Evolutionary conservation across 208 protist species (phyloP).

Genomic region (Wallacemonas sp.): DNA sequence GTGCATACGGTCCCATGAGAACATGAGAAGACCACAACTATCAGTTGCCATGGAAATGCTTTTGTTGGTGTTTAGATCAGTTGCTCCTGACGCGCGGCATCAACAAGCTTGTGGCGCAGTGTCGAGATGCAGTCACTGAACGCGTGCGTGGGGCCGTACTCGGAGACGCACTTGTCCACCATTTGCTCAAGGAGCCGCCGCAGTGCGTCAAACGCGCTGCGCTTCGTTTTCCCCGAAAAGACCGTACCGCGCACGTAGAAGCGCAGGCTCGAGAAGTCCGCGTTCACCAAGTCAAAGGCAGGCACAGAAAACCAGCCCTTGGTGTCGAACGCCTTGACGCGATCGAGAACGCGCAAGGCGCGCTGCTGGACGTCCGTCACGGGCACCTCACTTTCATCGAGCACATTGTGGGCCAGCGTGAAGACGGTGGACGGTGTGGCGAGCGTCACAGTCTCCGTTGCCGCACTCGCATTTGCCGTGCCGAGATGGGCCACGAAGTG

Average conservation of each 20-base stretch:
- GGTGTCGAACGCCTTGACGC: slow-evolving; percentile 50
- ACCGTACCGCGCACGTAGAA: slow-evolving; percentile 47
- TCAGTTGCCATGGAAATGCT: too few relatives aligned
- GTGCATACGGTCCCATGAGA: too few relatives aligned
- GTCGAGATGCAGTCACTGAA: slow-evolving; percentile 69
- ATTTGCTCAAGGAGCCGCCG: slow-evolving; percentile 75
- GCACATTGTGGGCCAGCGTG: neutral
- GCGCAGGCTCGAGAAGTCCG: slow-evolving; percentile 71
- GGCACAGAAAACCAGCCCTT: slow-evolving; percentile 81
- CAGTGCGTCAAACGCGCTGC: slow-evolving; percentile 68
- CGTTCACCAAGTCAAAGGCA: slow-evolving; percentile 73
- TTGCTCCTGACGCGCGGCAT: slow-evolving; percentile 49
- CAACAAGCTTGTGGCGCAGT: slow-evolving; percentile 70
- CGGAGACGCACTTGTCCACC: slow-evolving; percentile 78
- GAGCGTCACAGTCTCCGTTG: neutral
- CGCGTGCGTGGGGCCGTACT: slow-evolving; percentile 69
- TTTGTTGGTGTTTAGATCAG: slow-evolving; percentile 37
- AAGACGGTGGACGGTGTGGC: slow-evolving; percentile 1
- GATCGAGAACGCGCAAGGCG: slow-evolving; percentile 48
- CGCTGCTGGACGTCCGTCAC: slow-evolving; percentile 40
- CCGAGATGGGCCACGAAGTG: neutral
- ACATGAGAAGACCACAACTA: too few relatives aligned
- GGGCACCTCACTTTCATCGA: neutral
- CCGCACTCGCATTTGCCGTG: neutral
- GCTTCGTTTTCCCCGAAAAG: slow-evolving; percentile 61